Evolutionary conservation across 345 rosid species (phyloP).

Genomic region (Linum usitatissimum): DNA sequence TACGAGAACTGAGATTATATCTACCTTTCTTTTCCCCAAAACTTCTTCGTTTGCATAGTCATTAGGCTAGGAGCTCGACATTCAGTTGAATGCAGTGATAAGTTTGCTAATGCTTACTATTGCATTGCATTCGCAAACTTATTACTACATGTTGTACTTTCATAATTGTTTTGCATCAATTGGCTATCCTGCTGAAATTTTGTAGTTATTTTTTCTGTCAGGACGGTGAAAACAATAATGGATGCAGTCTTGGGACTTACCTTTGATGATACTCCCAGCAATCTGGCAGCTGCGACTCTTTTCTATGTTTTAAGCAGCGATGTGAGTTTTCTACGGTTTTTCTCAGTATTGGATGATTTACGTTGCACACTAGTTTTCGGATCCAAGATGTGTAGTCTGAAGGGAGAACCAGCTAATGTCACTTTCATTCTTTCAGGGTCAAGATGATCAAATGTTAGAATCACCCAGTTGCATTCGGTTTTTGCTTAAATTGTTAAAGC

Average conservation of each 20-base stretch:
- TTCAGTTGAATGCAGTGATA: background rate
- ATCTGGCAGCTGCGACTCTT: slow-evolving; percentile 74
- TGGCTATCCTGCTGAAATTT: slow-evolving; percentile 1
- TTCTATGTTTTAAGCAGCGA: slow-evolving; percentile 63
- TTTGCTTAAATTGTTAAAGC: slow-evolving; percentile 68
- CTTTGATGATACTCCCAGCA: slow-evolving; percentile 68
- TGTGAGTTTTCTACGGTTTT: slow-evolving; percentile 32
- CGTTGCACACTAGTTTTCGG: too few species aligned
- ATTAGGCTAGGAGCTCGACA: background rate
- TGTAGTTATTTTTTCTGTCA: slow-evolving; percentile 31
- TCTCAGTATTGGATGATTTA: too few species aligned
- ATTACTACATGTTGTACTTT: background rate
- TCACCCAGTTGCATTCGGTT: slow-evolving; percentile 49
- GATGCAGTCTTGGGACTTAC: slow-evolving; percentile 72
- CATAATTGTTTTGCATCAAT: background rate
- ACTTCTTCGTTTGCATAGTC: background rate
- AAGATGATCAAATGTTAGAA: slow-evolving; percentile 70
- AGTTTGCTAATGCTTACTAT: background rate
- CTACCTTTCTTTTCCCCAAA: background rate
- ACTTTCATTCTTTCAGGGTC: slow-evolving; percentile 44
- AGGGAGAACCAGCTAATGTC: background rate
- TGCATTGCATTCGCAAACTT: background rate
- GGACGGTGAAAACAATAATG: slow-evolving; percentile 58
- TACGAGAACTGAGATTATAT: background rate
- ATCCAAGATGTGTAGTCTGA: too few species aligned